Conservation (phyloP, 257 asterid species). For the Plantago major region DNA sequence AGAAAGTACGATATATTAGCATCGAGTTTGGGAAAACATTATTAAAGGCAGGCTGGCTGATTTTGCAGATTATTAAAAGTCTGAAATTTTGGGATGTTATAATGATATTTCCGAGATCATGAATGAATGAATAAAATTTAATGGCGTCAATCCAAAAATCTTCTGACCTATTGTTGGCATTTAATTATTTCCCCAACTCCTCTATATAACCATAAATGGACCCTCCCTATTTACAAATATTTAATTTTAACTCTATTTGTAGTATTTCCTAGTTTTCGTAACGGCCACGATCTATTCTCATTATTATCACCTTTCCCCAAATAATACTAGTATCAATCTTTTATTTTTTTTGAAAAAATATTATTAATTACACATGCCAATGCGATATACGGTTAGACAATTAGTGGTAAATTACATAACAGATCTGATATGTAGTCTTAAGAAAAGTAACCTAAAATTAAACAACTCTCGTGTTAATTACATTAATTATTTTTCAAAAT, state of each 20-base stretch:
- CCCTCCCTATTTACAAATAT: background rate
- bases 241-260: background rate
- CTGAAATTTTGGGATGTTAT: too few relatives aligned
- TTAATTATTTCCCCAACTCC: slow-evolving; percentile 6
- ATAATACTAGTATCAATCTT: background rate
- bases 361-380: too few relatives aligned
- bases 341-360: too few relatives aligned
- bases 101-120: slow-evolving; percentile 4
- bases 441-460: too few relatives aligned
- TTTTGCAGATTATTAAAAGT: background rate
- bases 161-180: background rate
- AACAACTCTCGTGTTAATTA: too few relatives aligned
- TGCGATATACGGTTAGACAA: too few relatives aligned
- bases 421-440: too few relatives aligned
- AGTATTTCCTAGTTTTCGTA: background rate
- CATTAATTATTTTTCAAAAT: too few relatives aligned
- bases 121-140: background rate
- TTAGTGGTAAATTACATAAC: too few relatives aligned
- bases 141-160: slow-evolving; percentile 1
- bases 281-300: slow-evolving; percentile 4
- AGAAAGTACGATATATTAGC: slow-evolving; percentile 19
- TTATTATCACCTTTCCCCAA: background rate
- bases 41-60: slow-evolving; percentile 10
- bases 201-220: slow-evolving; percentile 18
- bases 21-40: slow-evolving; percentile 19